A percentile compares a stretch with the other conserved stretches of the same genome.
These are phyloP conservation scores for Setaria italica DNA, from an alignment of 202 grass and related monocot species.

Conservation along the genomic window DNA sequence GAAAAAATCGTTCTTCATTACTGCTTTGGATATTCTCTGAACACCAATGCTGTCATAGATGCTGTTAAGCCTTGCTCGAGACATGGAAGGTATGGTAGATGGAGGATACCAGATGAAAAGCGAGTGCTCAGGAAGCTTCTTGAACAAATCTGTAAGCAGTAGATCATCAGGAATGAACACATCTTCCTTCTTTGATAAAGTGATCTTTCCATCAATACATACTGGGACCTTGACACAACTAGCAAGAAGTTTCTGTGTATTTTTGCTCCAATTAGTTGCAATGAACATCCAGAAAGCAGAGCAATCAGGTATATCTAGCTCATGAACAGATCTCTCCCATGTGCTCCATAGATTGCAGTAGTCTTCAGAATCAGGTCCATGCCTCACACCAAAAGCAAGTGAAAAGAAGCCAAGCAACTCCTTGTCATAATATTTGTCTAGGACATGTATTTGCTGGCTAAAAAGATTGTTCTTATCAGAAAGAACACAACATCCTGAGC, in stretches of 20 bases:
- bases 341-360: slow-evolving; percentile 57
- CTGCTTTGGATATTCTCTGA: slow-evolving; percentile 56
- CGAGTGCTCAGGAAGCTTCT: slow-evolving; percentile 32
- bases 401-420: slow-evolving; percentile 58
- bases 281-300: slow-evolving; percentile 73
- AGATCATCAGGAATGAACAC: slow-evolving; percentile 75
- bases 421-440: slow-evolving; percentile 66
- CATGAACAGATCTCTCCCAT: slow-evolving; percentile 54
- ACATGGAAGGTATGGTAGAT: slow-evolving; percentile 23
- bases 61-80: slow-evolving; percentile 50
- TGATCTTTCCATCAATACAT: slow-evolving; percentile 24
- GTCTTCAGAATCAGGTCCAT: slow-evolving; percentile 49
- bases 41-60: slow-evolving; percentile 63
- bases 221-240: slow-evolving; percentile 57
- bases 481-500: slow-evolving; percentile 46
- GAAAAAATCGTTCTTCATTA: slow-evolving; percentile 46
- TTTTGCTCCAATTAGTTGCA: slow-evolving; percentile 42
- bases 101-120: slow-evolving; percentile 67
- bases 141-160: slow-evolving; percentile 68
- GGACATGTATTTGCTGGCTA: slow-evolving; percentile 42
- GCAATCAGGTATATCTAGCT: slow-evolving; percentile 39
- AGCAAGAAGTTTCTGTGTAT: slow-evolving; percentile 37
- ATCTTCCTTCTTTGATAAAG: slow-evolving; percentile 47
- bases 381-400: slow-evolving; percentile 35
- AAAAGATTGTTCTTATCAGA: slow-evolving; percentile 64